Base-by-base conservation (phyloP, 2,329 filamentous ascomycete species). In the Karstenula rhodostoma region DNA sequence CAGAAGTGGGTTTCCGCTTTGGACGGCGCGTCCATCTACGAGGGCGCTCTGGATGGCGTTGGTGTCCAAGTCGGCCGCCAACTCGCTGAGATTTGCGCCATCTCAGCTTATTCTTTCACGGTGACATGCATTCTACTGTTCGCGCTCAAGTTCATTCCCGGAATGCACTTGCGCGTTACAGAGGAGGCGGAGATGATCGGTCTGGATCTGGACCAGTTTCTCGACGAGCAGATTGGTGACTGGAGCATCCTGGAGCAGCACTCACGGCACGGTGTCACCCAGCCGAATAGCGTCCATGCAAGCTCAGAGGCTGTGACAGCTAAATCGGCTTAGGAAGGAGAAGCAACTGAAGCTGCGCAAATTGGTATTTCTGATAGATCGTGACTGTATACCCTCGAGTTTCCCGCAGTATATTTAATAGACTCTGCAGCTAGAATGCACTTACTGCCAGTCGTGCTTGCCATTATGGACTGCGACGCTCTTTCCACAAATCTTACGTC, bases 181-280 rank as follows among this genome's bases (percentile, higher is more conserved):
- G 84, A 86, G 60, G 84, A 86, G 68, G 82, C 77, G 3, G 85
- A 87, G 73, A 83, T 84, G 76, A 78, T 83, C 55, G 85, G 85
- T 19, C 70, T 87, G 29, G 85, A 87, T 65, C 65, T 81, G 6
- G 81, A 86, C 42, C 83, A 86, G 68, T 86, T 87, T 73, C 78
- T 83, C 44, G 84, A 86, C 49, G 85, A 86, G 76, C 81, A 85
- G 73, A 85, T 87, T 69, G 83, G 83, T 15, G 83, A 84, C 59
- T 84, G 82, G 78, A 80, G 71, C 33, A 73, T 82, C 51, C 63
- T 73, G 58, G 68, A 76, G 35, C 72, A 75, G 48, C 66, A 73
- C 43, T 47, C 68, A 17, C 66, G 69, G 47, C 54, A 67, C 44
- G 66, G 65, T 27, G 50, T 63, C 27, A n/a, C 46, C 1, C 43